Percentiles rank a stretch among this genome's conserved stretches.
Evolutionary conservation across 371 early-diverging fungal genomes (phyloP).

Genomic region (Fennellomyces sp.): DNA sequence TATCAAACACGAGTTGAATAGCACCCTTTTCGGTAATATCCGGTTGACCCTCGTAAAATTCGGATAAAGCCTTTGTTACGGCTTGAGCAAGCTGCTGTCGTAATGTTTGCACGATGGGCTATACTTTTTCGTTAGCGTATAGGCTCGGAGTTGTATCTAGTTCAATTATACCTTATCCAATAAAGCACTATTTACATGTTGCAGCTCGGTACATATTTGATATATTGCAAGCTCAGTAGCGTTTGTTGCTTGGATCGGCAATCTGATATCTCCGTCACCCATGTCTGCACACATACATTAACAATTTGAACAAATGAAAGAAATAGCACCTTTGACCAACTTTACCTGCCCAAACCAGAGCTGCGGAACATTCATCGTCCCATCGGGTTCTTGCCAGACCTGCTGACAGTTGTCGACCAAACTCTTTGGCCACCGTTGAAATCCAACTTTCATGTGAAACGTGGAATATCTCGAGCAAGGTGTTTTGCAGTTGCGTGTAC

Average conservation of each 20-base stretch:
- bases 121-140: not conserved
- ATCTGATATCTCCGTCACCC: slow-evolving; percentile 19
- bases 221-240: slow-evolving; percentile 37
- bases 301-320: not conserved
- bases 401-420: slow-evolving; percentile 18
- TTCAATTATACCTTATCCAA: slow-evolving; percentile 36
- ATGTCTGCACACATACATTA: slow-evolving; percentile 2
- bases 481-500: slow-evolving; percentile 22
- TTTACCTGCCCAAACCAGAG: slow-evolving; percentile 41
- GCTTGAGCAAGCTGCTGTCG: slow-evolving; percentile 5
- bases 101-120: slow-evolving; percentile 17
- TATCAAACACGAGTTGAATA: slow-evolving; percentile 56
- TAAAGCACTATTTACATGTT: slow-evolving; percentile 36
- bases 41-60: not conserved
- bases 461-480: slow-evolving; percentile 22
- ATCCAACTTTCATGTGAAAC: slow-evolving; percentile 51
- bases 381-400: slow-evolving; percentile 18
- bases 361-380: slow-evolving; percentile 36
- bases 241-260: slow-evolving; percentile 57
- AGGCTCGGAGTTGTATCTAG: not conserved
- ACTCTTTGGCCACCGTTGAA: slow-evolving; percentile 24
- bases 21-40: slow-evolving; percentile 57
- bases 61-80: slow-evolving; percentile 1
- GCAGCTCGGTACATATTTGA: slow-evolving; percentile 53
- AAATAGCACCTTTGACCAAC: not conserved